Evolutionary conservation across 768 basidiomycete genomes (phyloP).

Genomic region (Royoungia palumana): DNA sequence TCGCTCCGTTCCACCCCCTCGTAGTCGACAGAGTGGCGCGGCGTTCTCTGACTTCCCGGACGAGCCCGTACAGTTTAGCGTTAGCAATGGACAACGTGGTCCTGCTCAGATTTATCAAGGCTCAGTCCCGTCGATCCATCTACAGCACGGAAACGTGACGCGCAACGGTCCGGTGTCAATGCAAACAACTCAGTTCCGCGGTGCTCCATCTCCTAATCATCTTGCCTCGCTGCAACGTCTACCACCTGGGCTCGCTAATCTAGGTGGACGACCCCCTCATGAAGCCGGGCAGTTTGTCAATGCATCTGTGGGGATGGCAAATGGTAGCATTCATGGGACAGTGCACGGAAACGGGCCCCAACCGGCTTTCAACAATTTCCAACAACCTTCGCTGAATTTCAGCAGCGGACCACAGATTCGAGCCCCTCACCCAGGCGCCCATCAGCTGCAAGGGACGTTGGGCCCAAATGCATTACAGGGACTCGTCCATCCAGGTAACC

Average conservation of each 20-base stretch:
- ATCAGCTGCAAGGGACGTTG: constrained; percentile 47
- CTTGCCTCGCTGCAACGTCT: constrained; percentile 55
- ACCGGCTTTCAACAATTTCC: constrained; percentile 54
- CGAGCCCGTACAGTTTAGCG: constrained; percentile 57
- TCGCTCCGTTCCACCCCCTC: constrained; percentile 60
- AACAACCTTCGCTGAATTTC: constrained; percentile 44
- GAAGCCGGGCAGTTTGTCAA: constrained; percentile 64
- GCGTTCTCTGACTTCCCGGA: constrained; percentile 61
- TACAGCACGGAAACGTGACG: constrained; percentile 47
- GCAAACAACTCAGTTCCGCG: constrained; percentile 64
- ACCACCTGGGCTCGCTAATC: constrained; percentile 77
- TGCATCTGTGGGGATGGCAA: constrained; percentile 41
- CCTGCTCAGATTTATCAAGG: constrained; percentile 57
- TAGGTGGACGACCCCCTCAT: constrained; percentile 79
- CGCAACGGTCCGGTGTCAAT: constrained; percentile 53
- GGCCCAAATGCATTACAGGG: constrained; percentile 49
- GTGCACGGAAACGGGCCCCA: constrained; percentile 47
- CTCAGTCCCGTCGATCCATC: constrained; percentile 45
- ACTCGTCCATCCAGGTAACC: constrained; percentile 49
- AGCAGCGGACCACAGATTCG: constrained; percentile 45
- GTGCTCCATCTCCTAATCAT: constrained; percentile 62
- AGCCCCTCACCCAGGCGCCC: constrained; percentile 42
- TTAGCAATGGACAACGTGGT: constrained; percentile 46
- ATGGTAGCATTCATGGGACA: constrained; percentile 43
- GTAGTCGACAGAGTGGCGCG: constrained; percentile 52